phyloP scores from a whole-genome alignment of 108 stramenopile genomes.

The Bacterosira constricta region DNA sequence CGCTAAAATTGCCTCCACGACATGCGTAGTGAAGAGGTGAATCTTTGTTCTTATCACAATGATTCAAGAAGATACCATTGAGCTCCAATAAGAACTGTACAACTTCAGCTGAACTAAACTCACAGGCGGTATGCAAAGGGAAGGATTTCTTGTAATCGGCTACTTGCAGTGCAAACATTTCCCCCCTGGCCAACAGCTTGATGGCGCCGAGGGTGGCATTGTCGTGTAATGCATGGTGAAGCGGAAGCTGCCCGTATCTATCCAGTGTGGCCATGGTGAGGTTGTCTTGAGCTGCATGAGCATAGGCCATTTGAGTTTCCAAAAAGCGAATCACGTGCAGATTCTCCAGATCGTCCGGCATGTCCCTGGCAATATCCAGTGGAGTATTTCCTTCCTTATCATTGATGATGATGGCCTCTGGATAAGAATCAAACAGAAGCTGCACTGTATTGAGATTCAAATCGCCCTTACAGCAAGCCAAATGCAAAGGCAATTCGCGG shows the following conservation, averaged over 20 bases:
- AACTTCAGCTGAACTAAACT: background rate
- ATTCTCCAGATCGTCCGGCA: too few species aligned
- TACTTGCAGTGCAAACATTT: background rate
- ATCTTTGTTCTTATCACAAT: background rate
- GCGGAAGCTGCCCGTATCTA: slow-evolving; percentile 1
- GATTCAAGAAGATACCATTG: background rate
- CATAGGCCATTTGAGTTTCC: background rate
- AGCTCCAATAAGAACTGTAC: slow-evolving; percentile 10
- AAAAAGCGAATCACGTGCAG: too few species aligned
- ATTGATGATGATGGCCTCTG: too few species aligned
- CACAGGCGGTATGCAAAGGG: slow-evolving; percentile 12
- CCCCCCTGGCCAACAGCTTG: background rate
- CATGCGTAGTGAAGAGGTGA: slow-evolving; percentile 5
- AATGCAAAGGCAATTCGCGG: too few species aligned
- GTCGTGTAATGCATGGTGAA: slow-evolving; percentile 9
- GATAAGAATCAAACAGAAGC: too few species aligned
- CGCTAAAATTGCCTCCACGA: background rate
- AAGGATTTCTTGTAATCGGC: background rate
- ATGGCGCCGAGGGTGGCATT: background rate
- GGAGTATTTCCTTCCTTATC: too few species aligned
- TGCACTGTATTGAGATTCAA: too few species aligned
- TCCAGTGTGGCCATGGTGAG: background rate
- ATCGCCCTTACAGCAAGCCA: too few species aligned
- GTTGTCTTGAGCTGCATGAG: background rate
- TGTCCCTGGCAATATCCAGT: too few species aligned